Evolutionary conservation across 2,329 filamentous ascomycete species (phyloP).

Genomic region (Hymenoscyphus linearis): DNA sequence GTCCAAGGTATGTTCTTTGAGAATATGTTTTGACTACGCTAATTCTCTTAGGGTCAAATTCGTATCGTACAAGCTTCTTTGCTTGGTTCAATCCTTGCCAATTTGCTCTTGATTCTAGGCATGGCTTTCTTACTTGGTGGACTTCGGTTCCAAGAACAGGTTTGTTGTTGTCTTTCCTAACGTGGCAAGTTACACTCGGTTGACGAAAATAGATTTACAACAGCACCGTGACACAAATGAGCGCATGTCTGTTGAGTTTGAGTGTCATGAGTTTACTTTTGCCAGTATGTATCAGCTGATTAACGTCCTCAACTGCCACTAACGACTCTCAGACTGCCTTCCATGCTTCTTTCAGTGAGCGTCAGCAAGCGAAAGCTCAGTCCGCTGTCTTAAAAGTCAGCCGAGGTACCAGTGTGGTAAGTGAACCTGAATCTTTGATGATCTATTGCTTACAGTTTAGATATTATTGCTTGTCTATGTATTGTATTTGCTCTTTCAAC

Average conservation of each 20-base stretch:
- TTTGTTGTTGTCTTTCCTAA: slow-evolving; percentile 27
- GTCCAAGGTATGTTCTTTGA: slow-evolving; percentile 50
- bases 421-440: slow-evolving; percentile 28
- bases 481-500: slow-evolving; percentile 81
- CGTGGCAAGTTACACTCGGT: background rate
- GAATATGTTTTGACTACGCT: slow-evolving; percentile 13
- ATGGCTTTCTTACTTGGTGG: slow-evolving; percentile 89
- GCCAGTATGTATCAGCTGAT: slow-evolving; percentile 51
- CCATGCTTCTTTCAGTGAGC: slow-evolving; percentile 74
- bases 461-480: slow-evolving; percentile 76
- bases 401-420: slow-evolving; percentile 79
- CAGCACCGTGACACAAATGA: slow-evolving; percentile 94
- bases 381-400: slow-evolving; percentile 74
- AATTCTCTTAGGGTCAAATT: slow-evolving; percentile 61
- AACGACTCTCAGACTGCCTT: slow-evolving; percentile 64
- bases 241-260: slow-evolving; percentile 82
- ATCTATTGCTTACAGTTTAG: slow-evolving; percentile 34
- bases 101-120: slow-evolving; percentile 80
- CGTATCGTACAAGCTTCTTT: slow-evolving; percentile 88
- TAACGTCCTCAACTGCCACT: background rate
- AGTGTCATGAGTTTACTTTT: slow-evolving; percentile 85
- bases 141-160: slow-evolving; percentile 80
- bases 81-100: slow-evolving; percentile 83
- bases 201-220: slow-evolving; percentile 67
- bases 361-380: slow-evolving; percentile 50